Percentiles rank a stretch among this genome's conserved stretches.
phyloP scores from a whole-genome alignment of 1,284 basidiomycete genomes.

The Cryptococcus amylolentus region DNA sequence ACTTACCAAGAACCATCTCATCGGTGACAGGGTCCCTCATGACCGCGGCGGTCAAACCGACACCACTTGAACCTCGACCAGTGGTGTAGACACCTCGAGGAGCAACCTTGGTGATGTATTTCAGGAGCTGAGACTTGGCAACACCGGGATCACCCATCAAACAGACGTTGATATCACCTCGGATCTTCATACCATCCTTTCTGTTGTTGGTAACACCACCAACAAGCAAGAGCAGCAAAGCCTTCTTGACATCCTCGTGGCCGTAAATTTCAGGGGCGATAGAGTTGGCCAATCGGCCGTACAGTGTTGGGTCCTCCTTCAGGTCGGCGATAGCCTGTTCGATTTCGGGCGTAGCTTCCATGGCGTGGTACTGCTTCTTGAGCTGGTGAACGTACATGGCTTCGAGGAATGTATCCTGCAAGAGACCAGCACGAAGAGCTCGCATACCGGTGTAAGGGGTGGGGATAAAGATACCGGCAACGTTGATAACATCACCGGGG shows the following conservation, averaged over 20 bases:
- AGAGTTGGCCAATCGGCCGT: slow-evolving; percentile 58
- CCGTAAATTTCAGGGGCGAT: slow-evolving; percentile 99
- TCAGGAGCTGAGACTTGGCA: slow-evolving; percentile 95
- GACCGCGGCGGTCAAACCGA: slow-evolving; percentile 97
- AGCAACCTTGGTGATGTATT: slow-evolving; percentile 98
- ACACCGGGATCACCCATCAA: slow-evolving; percentile 99
- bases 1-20: slow-evolving; percentile 95
- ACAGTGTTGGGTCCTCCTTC: slow-evolving; percentile 71
- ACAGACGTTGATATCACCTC: slow-evolving; percentile 96
- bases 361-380: slow-evolving; percentile 94
- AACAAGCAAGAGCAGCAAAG: slow-evolving; percentile 85
- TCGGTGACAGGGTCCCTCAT: slow-evolving; percentile 99
- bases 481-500: slow-evolving; percentile 91
- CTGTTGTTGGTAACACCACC: slow-evolving; percentile 94
- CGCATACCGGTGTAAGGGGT: slow-evolving; percentile 85
- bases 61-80: slow-evolving; percentile 94
- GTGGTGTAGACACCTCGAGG: slow-evolving; percentile 98
- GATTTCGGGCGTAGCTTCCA: slow-evolving; percentile 88
- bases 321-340: slow-evolving; percentile 67
- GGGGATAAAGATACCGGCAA: slow-evolving; percentile 86
- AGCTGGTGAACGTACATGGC: slow-evolving; percentile 86
- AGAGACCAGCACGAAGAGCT: slow-evolving; percentile 84
- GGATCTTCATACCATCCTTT: slow-evolving; percentile 97
- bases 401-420: slow-evolving; percentile 97
- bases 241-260: slow-evolving; percentile 97